Conservation (phyloP, 306 rosid species). For the Albizia julibrissin region DNA sequence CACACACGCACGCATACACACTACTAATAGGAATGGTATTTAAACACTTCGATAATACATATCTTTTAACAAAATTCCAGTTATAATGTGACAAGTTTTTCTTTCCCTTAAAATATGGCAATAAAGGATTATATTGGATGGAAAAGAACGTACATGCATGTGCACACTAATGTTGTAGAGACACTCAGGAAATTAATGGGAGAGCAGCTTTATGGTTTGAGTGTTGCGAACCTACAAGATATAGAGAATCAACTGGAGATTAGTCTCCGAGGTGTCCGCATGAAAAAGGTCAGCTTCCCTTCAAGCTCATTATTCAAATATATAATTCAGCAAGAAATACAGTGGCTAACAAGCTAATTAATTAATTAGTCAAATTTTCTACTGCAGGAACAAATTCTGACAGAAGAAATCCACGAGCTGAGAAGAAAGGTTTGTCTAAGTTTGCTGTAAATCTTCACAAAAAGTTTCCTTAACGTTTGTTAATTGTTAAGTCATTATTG, state of each 20-base stretch:
- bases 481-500: too few species aligned
- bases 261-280: constrained; percentile 60
- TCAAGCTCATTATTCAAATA: background rate
- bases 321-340: background rate
- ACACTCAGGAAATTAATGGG: constrained; percentile 66
- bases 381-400: constrained; percentile 57
- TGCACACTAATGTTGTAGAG: constrained; percentile 17
- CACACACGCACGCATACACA: too few species aligned
- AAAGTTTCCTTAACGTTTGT: background rate
- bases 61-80: background rate
- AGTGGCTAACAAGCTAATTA: constrained; percentile 13
- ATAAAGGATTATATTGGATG: background rate
- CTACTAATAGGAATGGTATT: background rate
- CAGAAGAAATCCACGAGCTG: constrained; percentile 46
- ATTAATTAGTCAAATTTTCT: constrained; percentile 27
- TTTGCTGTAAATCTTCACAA: background rate
- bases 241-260: constrained; percentile 65
- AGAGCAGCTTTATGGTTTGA: constrained; percentile 62
- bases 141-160: background rate
- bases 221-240: constrained; percentile 54
- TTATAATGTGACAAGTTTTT: background rate
- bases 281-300: constrained; percentile 55
- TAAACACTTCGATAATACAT: background rate
- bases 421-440: constrained; percentile 40
- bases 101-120: background rate